Evolutionary conservation across 768 basidiomycete genomes (phyloP).

Genomic region (Termitomyces sp.): DNA sequence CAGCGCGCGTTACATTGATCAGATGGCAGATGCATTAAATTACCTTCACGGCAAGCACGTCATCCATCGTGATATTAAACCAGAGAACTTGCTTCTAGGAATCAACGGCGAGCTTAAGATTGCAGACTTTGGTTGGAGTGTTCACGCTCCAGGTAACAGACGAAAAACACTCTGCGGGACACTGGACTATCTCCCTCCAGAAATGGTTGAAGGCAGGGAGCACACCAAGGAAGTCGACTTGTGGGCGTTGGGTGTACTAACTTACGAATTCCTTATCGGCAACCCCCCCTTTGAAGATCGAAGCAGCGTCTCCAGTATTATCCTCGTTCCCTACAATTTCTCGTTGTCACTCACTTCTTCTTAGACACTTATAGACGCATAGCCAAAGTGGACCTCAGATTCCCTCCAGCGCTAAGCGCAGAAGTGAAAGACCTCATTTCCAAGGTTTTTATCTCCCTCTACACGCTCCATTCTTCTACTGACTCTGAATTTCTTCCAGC

Average conservation of each 20-base stretch:
- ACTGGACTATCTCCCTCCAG: slow-evolving; percentile 93
- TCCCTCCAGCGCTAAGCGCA: slow-evolving; percentile 51
- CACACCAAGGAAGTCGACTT: slow-evolving; percentile 89
- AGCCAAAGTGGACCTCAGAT: slow-evolving; percentile 73
- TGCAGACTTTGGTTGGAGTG: slow-evolving; percentile 98
- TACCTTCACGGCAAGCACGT: slow-evolving; percentile 96
- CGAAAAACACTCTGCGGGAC: slow-evolving; percentile 93
- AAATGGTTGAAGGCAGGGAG: slow-evolving; percentile 93
- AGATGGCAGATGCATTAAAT: slow-evolving; percentile 93
- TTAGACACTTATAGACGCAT: slow-evolving; percentile 89
- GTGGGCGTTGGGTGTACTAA: slow-evolving; percentile 96
- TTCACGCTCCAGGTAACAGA: slow-evolving; percentile 89
- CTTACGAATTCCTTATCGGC: slow-evolving; percentile 91
- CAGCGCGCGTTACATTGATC: slow-evolving; percentile 87
- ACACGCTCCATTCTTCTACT: not conserved
- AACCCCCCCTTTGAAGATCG: slow-evolving; percentile 79
- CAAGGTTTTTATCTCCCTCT: slow-evolving; percentile 33
- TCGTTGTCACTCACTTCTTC: not conserved
- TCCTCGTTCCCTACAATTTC: not conserved
- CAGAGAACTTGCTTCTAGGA: slow-evolving; percentile 92
- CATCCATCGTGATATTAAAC: slow-evolving; percentile 98
- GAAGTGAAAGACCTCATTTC: slow-evolving; percentile 66
- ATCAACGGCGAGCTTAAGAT: slow-evolving; percentile 97
- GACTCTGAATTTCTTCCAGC: slow-evolving; percentile 43
- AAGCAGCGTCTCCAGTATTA: slow-evolving; percentile 61